Evolutionary conservation across 345 rosid species (phyloP).

Genomic region (Eucalyptus marginata): DNA sequence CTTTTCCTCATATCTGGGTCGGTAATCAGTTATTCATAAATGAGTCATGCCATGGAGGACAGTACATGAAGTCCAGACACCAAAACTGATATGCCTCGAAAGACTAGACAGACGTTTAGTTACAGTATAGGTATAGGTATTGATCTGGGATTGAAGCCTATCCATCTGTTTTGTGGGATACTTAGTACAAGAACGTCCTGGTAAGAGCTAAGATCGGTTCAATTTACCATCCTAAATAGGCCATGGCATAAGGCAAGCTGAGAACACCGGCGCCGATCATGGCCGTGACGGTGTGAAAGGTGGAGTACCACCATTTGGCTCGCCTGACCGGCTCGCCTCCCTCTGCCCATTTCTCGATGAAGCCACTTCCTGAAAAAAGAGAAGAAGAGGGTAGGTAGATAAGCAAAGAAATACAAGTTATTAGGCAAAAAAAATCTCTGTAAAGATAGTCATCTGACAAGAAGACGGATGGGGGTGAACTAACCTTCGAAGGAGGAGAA

Average conservation of each 20-base stretch:
- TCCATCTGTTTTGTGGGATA: not conserved
- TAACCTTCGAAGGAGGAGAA: conserved; percentile 42
- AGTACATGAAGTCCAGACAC: not conserved
- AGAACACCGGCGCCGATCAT: conserved; percentile 98
- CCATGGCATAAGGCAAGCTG: conserved; percentile 93
- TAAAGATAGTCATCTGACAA: not conserved
- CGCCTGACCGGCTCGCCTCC: conserved; percentile 42
- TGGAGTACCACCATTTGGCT: conserved; percentile 98
- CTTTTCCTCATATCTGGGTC: not conserved
- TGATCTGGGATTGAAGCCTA: not conserved
- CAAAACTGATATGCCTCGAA: not conserved
- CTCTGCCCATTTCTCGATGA: conserved; percentile 47
- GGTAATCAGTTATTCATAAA: not conserved
- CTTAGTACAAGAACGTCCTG: not conserved
- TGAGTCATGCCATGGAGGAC: not conserved
- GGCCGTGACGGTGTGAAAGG: conserved; percentile 90
- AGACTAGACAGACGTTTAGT: not conserved
- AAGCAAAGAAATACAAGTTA: not conserved
- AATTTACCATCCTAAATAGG: conserved; percentile 84
- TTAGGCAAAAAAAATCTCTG: not conserved
- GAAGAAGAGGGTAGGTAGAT: not conserved
- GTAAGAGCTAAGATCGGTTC: not conserved
- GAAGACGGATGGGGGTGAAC: not conserved
- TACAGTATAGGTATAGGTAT: not conserved
- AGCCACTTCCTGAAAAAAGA: not conserved